Base-by-base conservation (phyloP, 371 early-diverging fungal genomes). In the Fennellomyces sp. region DNA sequence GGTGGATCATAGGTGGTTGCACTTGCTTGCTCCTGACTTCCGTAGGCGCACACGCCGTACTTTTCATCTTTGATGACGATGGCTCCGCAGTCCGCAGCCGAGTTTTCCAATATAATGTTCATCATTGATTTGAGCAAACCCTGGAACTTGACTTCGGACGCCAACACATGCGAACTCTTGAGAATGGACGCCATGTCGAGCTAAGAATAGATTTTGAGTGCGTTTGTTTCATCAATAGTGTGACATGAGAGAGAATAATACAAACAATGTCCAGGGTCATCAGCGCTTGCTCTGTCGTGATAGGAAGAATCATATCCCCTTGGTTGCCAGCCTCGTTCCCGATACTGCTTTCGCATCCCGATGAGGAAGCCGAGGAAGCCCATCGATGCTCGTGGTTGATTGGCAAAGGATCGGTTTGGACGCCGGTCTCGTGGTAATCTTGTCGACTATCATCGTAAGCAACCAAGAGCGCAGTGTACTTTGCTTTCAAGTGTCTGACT, bases 131-230 rank as follows among this genome's bases (percentile, higher is more conserved):
- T 68, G 31, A 78, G 31, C 1, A 78, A 38, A 33, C 69, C 60
- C 33, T 75, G 73, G 48, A 75, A 78, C 31, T 73, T 75, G 23
- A 78, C 79, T 66, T 75, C 79, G 6, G 73, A 73, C 11, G 75
- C 69, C 47, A 78, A 70, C 6, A 78, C 79, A 62, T 78, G 79
- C 0, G 73, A 70, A 23, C 79, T 78, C 64, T 78, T 78, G 19
- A 78, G 59, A 12, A 78, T 78, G 2, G 79, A 78, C 10, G 76
- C 79, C 65, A 78, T 68, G 35, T 78, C 79, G n/a, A 58, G 25
- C 58, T 58, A 13, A 21, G 3, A 15, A 38, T 0, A 27, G 8
- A 15, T 27, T 6, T 11, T 7, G 5, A 39, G 5, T 11, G 12
- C 11, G 23, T 19, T 25, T 29, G 5, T 27, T 26, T n/a, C 2